Base-by-base conservation (phyloP, 129 eudicot genomes). In the Flaveria sonorensis region DNA sequence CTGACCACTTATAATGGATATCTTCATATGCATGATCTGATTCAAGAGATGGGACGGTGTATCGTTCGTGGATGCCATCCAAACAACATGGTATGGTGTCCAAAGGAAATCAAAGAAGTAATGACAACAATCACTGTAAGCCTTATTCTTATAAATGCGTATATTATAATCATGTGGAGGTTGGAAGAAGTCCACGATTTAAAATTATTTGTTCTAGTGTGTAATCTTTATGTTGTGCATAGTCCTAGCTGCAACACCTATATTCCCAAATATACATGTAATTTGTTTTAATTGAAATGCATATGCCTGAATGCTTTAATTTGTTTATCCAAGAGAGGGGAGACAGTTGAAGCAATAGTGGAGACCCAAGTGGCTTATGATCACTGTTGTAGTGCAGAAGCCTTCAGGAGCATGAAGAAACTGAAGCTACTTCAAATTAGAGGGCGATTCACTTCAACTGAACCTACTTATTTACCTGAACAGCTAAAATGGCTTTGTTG, bases 391-490 rank as follows among this genome's bases (percentile, higher is more conserved):
- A 70, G 61, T 48, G 16, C 45, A 24, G 13, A 23, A 26, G 75
- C 14, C 13, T 50, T 70, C 26, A 50, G 28, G 61, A 48, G 45
- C 46, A 70, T 70, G 62, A 70, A 70, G 75, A 70, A 70, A 28
- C 21, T 50, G 46, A 70, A 23, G 23, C 75, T 48, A 15, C 75
- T 70, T 70, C 43, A 48, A 13, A 43, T 70, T 16, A 28, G 19
- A 14, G 45, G 26, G 47, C 14, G 53, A 6, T 71, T 71, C 63
- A 71, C 75, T 50, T n/a, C 7, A 10, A 50, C 4, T 52, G 63
- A 71, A 71, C 63, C 75, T 48, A 51, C 13, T 9, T 28, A 71
- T 71, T 71, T 71, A 21, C 63, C 47, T 50, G 47, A 50, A 71
- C 24, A 48, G 8, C 18, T 71, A 50, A 71, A 12, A 70, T 71